Evolutionary conservation across 2,329 filamentous ascomycete genomes (phyloP).

Genomic region (Phyllosticta paracitricarpa): DNA sequence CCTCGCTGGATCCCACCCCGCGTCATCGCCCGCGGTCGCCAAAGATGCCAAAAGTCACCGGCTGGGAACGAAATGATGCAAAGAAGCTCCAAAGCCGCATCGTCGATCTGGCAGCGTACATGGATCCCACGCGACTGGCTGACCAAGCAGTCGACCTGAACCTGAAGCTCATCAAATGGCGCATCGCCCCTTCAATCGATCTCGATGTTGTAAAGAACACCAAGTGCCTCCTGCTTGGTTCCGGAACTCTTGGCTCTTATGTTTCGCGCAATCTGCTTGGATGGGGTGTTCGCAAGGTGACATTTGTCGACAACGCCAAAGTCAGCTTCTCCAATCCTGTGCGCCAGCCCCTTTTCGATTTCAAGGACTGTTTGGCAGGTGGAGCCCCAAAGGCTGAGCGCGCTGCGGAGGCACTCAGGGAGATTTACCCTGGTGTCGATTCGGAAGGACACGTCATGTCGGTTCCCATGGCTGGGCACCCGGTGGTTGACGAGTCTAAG

Average conservation of each 20-base stretch:
- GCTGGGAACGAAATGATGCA: constrained; percentile 79
- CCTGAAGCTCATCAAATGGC: constrained; percentile 97
- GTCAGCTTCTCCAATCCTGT: constrained; percentile 97
- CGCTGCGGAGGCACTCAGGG: constrained; percentile 68
- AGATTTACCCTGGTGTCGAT: constrained; percentile 87
- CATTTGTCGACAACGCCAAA: constrained; percentile 84
- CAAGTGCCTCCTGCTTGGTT: constrained; percentile 81
- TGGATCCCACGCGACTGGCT: constrained; percentile 79
- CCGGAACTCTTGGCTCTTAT: constrained; percentile 88
- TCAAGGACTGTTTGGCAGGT: constrained; percentile 77
- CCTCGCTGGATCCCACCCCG: constrained; percentile 12
- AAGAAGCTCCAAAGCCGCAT: constrained; percentile 70
- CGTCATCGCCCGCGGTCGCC: constrained; percentile 18
- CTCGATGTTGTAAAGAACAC: constrained; percentile 82
- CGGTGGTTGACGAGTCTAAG: constrained; percentile 62
- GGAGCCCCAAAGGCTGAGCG: constrained; percentile 73
- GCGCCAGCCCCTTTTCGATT: constrained; percentile 83
- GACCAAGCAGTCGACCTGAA: constrained; percentile 95
- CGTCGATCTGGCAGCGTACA: constrained; percentile 80
- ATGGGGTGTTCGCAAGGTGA: constrained; percentile 93
- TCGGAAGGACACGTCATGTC: constrained; percentile 69
- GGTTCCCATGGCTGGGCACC: constrained; percentile 93
- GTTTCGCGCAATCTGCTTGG: constrained; percentile 86
- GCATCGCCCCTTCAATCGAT: constrained; percentile 79
- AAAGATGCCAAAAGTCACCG: constrained; percentile 79